phyloP scores from a whole-genome alignment of 768 basidiomycete species.

The Calocybe gangraenosa region DNA sequence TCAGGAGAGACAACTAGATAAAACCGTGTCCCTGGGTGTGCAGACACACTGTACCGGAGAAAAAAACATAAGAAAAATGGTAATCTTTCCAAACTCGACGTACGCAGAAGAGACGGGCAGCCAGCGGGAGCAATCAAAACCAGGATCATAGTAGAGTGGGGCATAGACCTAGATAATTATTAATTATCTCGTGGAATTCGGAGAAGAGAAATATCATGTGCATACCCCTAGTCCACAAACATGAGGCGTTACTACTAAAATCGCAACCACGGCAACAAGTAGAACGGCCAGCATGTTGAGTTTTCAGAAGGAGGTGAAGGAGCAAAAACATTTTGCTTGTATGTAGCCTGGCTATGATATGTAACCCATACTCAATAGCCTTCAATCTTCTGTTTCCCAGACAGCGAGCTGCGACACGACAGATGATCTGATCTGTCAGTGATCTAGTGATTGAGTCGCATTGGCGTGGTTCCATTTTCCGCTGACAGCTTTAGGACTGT shows the following conservation, averaged over 20 bases:
- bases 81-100: background rate
- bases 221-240: constrained; percentile 1
- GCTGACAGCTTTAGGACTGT: no score
- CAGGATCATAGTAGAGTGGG: background rate
- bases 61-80: background rate
- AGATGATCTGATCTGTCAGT: no score
- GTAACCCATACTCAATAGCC: no score
- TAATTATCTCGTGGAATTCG: background rate
- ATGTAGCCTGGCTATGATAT: no score
- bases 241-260: background rate
- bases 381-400: no score
- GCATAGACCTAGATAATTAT: background rate
- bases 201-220: background rate
- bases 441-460: no score
- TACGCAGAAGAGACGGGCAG: background rate
- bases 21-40: constrained; percentile 4
- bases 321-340: no score
- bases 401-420: no score
- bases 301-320: no score
- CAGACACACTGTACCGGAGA: background rate
- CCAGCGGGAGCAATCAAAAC: constrained; percentile 1
- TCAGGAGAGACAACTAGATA: constrained; percentile 9
- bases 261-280: background rate
- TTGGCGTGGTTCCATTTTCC: no score
- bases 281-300: background rate